Base-by-base conservation (phyloP, 805 yeast genomes). In the Candida germanica region DNA sequence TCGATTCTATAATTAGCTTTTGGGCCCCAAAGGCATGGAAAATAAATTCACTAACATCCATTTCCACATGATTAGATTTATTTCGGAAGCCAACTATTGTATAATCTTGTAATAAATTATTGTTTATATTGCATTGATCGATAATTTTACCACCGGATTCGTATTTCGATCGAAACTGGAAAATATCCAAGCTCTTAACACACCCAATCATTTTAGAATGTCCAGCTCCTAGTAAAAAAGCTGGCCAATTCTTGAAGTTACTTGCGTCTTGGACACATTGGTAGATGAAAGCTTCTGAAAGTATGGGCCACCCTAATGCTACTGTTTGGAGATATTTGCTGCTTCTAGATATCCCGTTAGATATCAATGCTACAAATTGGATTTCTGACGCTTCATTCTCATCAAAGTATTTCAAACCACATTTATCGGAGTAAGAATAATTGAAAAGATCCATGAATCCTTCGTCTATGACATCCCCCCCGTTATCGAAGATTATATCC, bases 231-330 rank as follows among this genome's bases (percentile, higher is more conserved):
- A 87, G 59, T 2, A 83, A 49, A 53, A 79, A 87, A 2, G 70
- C 61, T 3, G 56, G 57, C 75, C 91, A 75, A 16, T 55, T 42
- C 1, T 50, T 41, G 4, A 66, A 36, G 17, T 23, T 31, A 19
- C 40, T 19, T 2, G 47, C 38, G 31, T 52, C 50, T 1, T 50
- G 44, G 2, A 75, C 47, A 38, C 82, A 70, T 39, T 80, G 82
- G 5, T 56, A 52, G 3, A 87, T 61, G 45, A 73, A 87, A 6
- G 58, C 51, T 38, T 73, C 71, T 3, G 86, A 79, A 20, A 88
- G 50, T 13, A 84, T 72, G 2, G 97, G 97, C 95, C 95, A 87
- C 2, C 91, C 89, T 29, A 87, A 52, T 0, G 91, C 85, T 12
- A 87, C 55, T 2, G 83, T 78, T 50, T 86, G 93, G 7, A 88